Evolutionary conservation across 306 rosid genomes (phyloP).

Genomic region (Astragalus glycyphyllos): DNA sequence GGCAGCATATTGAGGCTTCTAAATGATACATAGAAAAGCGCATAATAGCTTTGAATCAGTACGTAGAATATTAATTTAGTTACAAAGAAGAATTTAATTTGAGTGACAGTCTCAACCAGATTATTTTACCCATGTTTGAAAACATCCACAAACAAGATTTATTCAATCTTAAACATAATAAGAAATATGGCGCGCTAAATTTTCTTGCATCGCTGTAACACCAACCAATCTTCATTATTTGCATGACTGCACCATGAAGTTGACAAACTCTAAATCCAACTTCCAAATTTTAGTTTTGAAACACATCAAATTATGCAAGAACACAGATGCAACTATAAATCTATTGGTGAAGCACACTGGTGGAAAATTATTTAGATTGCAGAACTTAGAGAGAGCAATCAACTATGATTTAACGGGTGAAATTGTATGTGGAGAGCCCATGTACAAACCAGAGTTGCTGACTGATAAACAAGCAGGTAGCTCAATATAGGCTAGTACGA

Average conservation of each 20-base stretch:
- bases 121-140: background rate
- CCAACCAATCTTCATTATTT: constrained; percentile 2
- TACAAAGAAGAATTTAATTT: background rate
- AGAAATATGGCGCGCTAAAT: constrained; percentile 1
- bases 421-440: background rate
- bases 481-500: constrained; percentile 15
- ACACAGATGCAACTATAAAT: background rate
- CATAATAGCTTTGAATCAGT: constrained; percentile 6
- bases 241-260: constrained; percentile 5
- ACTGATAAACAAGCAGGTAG: constrained; percentile 28
- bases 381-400: background rate
- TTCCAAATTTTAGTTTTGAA: constrained; percentile 20
- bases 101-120: constrained; percentile 9
- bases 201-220: background rate
- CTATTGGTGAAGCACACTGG: background rate
- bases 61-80: background rate
- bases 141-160: constrained; percentile 21
- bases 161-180: background rate
- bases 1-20: background rate
- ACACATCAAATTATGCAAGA: constrained; percentile 8
- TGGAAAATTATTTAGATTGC: background rate
- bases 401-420: background rate
- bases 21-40: constrained; percentile 20
- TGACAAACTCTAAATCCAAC: background rate
- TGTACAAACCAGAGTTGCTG: constrained; percentile 8